These are phyloP conservation scores for Globisporangium viniferum DNA, from an alignment of 352 stramenopile genomes.

Conservation along the genomic window DNA sequence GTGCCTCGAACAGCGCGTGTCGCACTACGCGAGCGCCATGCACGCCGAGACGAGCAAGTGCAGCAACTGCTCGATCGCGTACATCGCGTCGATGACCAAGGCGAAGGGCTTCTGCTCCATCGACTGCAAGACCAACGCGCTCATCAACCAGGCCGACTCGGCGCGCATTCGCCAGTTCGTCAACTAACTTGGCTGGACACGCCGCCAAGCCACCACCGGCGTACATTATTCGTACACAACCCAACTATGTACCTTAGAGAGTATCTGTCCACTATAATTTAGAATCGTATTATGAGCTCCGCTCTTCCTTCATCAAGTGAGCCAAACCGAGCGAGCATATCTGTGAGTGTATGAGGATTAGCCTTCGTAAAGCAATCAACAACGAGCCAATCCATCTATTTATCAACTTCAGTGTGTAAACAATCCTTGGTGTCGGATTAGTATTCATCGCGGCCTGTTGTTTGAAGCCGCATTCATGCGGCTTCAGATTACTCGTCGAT, in stretches of 20 bases:
- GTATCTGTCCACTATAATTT: constrained; percentile 18
- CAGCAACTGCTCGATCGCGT: constrained; percentile 75
- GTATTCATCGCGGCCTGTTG: no score
- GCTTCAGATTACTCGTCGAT: no score
- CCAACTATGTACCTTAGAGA: constrained; percentile 16
- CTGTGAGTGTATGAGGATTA: not conserved
- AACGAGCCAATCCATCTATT: not conserved
- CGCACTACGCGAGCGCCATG: constrained; percentile 62
- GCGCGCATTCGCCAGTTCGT: constrained; percentile 57
- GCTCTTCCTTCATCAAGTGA: not conserved
- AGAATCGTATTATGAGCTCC: constrained; percentile 19
- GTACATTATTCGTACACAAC: not conserved
- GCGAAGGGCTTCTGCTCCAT: constrained; percentile 80
- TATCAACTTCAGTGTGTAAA: not conserved
- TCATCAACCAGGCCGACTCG: constrained; percentile 71
- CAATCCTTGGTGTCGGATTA: no score
- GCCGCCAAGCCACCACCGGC: not conserved
- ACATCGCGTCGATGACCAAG: constrained; percentile 57
- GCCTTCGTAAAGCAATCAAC: not conserved
- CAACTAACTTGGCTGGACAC: constrained; percentile 21
- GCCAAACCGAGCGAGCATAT: not conserved
- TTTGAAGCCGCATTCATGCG: no score
- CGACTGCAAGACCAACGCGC: constrained; percentile 84
- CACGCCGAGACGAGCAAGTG: constrained; percentile 81
- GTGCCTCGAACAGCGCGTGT: constrained; percentile 48